phyloP scores from a whole-genome alignment of 1,284 basidiomycete genomes.

The Phlebopus sp. region DNA sequence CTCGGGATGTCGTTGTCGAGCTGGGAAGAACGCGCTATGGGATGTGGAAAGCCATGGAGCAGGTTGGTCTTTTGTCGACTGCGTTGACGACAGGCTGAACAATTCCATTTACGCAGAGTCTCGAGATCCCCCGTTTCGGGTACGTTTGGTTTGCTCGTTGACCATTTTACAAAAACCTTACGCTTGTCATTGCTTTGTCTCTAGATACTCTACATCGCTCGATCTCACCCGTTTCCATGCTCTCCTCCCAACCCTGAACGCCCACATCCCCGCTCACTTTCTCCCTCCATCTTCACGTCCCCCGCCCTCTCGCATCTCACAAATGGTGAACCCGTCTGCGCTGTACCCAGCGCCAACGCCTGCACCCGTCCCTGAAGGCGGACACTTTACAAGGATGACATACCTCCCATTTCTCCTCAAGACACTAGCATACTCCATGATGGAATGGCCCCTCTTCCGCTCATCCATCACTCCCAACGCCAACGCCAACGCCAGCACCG shows the following conservation, averaged over 20 bases:
- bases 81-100: background rate
- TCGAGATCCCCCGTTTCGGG: conserved; percentile 82
- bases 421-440: conserved; percentile 76
- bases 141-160: conserved; percentile 28
- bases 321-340: conserved; percentile 49
- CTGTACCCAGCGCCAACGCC: conserved; percentile 42
- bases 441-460: conserved; percentile 82
- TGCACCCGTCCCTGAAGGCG: conserved; percentile 41
- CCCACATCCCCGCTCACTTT: conserved; percentile 67
- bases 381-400: conserved; percentile 66
- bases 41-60: conserved; percentile 87
- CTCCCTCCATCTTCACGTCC: conserved; percentile 27
- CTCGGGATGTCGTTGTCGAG: conserved; percentile 54
- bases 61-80: conserved; percentile 41
- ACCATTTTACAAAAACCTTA: conserved; percentile 1
- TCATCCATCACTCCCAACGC: conserved; percentile 57
- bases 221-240: conserved; percentile 78
- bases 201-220: conserved; percentile 74
- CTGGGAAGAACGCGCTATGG: conserved; percentile 76
- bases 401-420: conserved; percentile 88
- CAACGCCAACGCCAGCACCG: conserved; percentile 17
- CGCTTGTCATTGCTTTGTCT: background rate
- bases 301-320: conserved; percentile 37
- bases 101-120: conserved; percentile 46
- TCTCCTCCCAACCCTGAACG: conserved; percentile 69